phyloP scores from a whole-genome alignment of 768 basidiomycete species.

The Rhizopogon roseolus region DNA sequence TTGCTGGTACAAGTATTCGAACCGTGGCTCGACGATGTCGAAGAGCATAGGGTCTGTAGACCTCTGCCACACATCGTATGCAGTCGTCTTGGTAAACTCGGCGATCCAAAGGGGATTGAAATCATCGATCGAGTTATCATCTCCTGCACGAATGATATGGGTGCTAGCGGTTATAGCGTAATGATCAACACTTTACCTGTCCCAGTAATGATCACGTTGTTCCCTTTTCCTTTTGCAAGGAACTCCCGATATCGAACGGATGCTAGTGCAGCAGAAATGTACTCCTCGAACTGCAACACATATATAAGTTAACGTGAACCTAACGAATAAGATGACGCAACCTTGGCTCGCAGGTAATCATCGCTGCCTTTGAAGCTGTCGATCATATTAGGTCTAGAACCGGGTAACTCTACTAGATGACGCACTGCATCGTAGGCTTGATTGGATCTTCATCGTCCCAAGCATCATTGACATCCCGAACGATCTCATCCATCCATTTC shows the following conservation, averaged over 20 bases:
- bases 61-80: conserved; percentile 86
- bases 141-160: conserved; percentile 29
- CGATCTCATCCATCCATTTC: conserved; percentile 97
- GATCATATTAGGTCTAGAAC: neutral
- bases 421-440: conserved; percentile 62
- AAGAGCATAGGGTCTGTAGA: conserved; percentile 91
- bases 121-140: conserved; percentile 60
- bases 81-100: conserved; percentile 84
- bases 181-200: conserved; percentile 30
- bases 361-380: conserved; percentile 90
- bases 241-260: conserved; percentile 91
- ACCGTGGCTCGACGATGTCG: conserved; percentile 94
- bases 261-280: conserved; percentile 82
- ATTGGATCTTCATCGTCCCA: conserved; percentile 67
- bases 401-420: conserved; percentile 8
- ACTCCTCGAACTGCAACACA: conserved; percentile 73
- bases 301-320: neutral
- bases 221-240: conserved; percentile 58
- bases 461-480: conserved; percentile 78
- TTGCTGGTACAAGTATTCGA: conserved; percentile 2
- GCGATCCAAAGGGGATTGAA: conserved; percentile 87
- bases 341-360: conserved; percentile 88
- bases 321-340: conserved; percentile 19
- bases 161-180: neutral
- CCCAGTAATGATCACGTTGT: conserved; percentile 64